phyloP scores from a whole-genome alignment of 2,329 filamentous ascomycete genomes.

The Domatiomyces catenatus region DNA sequence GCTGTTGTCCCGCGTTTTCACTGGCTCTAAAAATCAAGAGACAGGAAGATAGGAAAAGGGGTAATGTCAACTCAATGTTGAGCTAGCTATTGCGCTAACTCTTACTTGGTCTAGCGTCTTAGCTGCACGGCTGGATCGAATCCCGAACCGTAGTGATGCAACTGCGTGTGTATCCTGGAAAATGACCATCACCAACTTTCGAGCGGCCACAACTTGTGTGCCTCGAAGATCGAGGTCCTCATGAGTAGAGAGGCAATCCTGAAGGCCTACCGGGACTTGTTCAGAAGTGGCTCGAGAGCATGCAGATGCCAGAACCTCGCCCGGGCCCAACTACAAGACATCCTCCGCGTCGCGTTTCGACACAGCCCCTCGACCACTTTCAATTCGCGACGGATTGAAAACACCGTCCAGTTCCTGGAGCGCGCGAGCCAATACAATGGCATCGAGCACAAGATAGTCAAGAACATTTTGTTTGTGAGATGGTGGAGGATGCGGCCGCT shows the following conservation, averaged over 20 bases:
- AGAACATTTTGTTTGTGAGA: constrained; percentile 28
- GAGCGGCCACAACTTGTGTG: neutral
- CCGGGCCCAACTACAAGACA: constrained; percentile 37
- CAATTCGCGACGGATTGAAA: constrained; percentile 26
- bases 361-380: constrained; percentile 23
- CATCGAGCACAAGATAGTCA: constrained; percentile 33
- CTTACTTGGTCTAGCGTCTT: too few species aligned
- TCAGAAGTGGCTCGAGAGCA: constrained; percentile 37
- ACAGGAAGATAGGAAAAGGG: too few species aligned
- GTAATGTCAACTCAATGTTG: too few species aligned
- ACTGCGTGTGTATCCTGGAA: neutral
- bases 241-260: constrained; percentile 23
- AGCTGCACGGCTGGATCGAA: too few species aligned
- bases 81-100: too few species aligned
- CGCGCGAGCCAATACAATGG: constrained; percentile 26
- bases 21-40: too few species aligned
- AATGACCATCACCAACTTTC: neutral
- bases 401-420: constrained; percentile 32
- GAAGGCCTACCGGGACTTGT: constrained; percentile 43
- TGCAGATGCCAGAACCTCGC: constrained; percentile 43
- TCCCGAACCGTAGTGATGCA: too few species aligned
- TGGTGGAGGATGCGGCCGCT: constrained; percentile 27
- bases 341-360: constrained; percentile 29
- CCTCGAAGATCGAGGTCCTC: neutral
- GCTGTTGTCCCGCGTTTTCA: too few species aligned